Evolutionary conservation across 345 rosid genomes (phyloP), one percentile per base, ranked within the genome.

Genomic region (Camelina neglecta): DNA sequence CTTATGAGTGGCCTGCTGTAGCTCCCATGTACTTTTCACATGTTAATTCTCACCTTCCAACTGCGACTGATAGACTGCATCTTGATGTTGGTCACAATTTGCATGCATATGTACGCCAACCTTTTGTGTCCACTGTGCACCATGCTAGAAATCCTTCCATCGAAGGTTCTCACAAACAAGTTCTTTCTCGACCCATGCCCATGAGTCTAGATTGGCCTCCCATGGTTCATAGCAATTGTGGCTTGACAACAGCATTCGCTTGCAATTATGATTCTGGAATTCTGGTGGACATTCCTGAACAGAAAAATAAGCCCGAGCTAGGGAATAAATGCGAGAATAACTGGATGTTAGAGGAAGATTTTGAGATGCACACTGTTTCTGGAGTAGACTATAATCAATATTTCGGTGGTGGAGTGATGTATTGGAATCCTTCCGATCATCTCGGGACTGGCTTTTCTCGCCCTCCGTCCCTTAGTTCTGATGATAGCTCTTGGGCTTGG

Each of bases 141-240:
- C 96, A 86, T 80, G 81, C 93, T 71, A 90, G 93, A 82, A 91
- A 83, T 75, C 80, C 92, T 73, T 69, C 87, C 1, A 71, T 86
- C 76, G 97, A 94, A 71, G 84, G 77, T 73, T 84, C 90, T 23
- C 85, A 89, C 84, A 85, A 79, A 77, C 86, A 79, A 74, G 83
- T 88, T 78, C 74, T 92, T 42, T 38, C 98, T 72, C 92, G 81
- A 71, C 89, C 96, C 48, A 69, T 91, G 76, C 84, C 93, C 69
- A 85, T 89, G 96, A 94, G 97, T 84, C 83, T 86, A 76, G 98
- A 94, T 82, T 94, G 98, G 96, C 98, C 97, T 58, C 97, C 96
- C 57, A 76, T 90, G 88, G 97, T 94, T 77, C 87, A 87, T 80
- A 86, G 87, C 84, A 82, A 82, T 60, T 83, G 84, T 77, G 90